phyloP scores from a whole-genome alignment of 2,329 filamentous ascomycete genomes.

The Neofusicoccum sp. region DNA sequence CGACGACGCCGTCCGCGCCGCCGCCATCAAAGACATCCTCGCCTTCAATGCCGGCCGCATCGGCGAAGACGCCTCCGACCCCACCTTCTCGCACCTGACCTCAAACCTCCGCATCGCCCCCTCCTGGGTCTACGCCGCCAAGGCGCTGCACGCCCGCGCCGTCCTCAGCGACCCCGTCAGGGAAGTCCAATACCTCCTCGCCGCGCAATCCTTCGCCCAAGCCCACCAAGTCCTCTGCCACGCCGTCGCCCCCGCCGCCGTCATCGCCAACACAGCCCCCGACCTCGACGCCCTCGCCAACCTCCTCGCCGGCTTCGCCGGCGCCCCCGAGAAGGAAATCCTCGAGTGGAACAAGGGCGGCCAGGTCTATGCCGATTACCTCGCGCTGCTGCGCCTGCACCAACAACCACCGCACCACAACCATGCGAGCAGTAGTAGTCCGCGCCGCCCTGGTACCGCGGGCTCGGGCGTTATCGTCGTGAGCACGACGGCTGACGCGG shows the following conservation, averaged over 20 bases:
- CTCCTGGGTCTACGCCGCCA: conserved; percentile 82
- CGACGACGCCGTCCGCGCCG: conserved; percentile 57
- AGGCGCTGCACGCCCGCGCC: conserved; percentile 77
- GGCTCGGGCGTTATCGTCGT: not conserved
- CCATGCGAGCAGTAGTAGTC: conserved; percentile 27
- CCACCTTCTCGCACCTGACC: conserved; percentile 10
- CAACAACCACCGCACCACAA: conserved; percentile 27
- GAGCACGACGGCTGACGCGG: not conserved
- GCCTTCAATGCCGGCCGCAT: conserved; percentile 15
- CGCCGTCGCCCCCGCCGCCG: conserved; percentile 74
- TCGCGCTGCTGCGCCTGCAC: conserved; percentile 43
- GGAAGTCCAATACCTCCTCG: conserved; percentile 78
- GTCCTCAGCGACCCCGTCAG: conserved; percentile 65
- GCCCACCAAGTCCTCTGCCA: conserved; percentile 81
- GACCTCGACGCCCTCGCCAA: conserved; percentile 69
- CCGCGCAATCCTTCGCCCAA: conserved; percentile 71
- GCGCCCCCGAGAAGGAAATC: conserved; percentile 15
- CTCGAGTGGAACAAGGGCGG: conserved; percentile 75
- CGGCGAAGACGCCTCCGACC: conserved; percentile 9
- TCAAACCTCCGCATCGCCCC: conserved; percentile 55
- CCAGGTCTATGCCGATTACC: conserved; percentile 70
- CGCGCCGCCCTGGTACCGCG: conserved; percentile 20
- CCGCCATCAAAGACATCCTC: conserved; percentile 10
- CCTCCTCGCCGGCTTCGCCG: conserved; percentile 68
- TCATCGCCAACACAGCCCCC: conserved; percentile 63